Base-by-base conservation (phyloP, 1,139 yeast species). In the Kodamaea derodonti region DNA sequence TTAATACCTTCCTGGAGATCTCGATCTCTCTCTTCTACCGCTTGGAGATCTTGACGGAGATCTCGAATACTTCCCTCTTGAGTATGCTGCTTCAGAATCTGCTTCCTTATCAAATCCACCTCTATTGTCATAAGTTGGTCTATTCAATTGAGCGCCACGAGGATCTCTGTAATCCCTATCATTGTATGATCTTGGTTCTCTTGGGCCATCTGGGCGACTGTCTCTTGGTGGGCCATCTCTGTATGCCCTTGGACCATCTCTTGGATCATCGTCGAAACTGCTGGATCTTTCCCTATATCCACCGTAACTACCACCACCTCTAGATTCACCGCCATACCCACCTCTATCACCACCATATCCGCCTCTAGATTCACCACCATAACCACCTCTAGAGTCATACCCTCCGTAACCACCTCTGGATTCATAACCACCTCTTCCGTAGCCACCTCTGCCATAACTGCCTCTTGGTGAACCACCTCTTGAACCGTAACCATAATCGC, bases 11-110 rank as follows among this genome's bases (percentile, higher is more conserved):
- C 58, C 66, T 10, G 71, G 72, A n/a, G 71, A 65, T 46, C 70
- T 60, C 26, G 71, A 64, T 49, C 72, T 54, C 30, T 47, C 47
- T 33, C 50, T 47, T 13, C 43, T 49, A 30, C 53, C 41, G 37
- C 56, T 55, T 12, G 70, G 70, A 11, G 70, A 63, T 48, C 72
- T 62, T 3, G 69, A 62, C 10, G 70, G 69, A 2, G 69, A 62
- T 45, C 69, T 57, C 24, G 70, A 61, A 41, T 54, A 63, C 40
- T 58, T 54, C 9, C 58, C 61, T 40, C 65, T 47, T 14, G 48
- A 53, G 36, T 43, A 46, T 20, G 47, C 51, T 20, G 38, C 37
- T 24, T 36, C 40, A 13, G 38, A 40, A 18, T 35, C 32, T 20
- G 39, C 44, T 13, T 38, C 48, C 29, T 41, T 42, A 24, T 35